Evolutionary conservation across 768 basidiomycete genomes (phyloP), one percentile per base, ranked within the genome.

Genomic region (Lyophyllum semitale): DNA sequence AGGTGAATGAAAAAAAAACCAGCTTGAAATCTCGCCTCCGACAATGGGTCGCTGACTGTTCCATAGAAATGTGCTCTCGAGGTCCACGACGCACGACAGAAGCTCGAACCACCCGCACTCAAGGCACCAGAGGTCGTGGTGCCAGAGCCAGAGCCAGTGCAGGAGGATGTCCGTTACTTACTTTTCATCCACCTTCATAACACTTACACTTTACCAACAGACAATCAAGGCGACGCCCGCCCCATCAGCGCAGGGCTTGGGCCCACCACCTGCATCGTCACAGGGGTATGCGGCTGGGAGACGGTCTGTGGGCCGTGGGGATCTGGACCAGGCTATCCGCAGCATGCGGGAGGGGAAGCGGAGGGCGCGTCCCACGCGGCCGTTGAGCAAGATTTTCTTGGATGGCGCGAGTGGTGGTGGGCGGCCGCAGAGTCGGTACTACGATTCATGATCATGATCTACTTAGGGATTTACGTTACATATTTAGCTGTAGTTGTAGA

Each of bases 271-370:
- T 20, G 60, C 69, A 8, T 68, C 57, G 13, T 79, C 80, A 1
- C 76, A 80, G 50, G 71, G 76, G 4, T 68, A 65, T 32, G 59
- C 72, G 25, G 74, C 78, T 44, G 80, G 77, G 38, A 73, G 71
- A 47, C 74, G 73, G 30, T 87, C 91, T 1, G 66, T 91, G 57
- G 85, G 87, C 7, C 82, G 87, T 33, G 94, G 94, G 9, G 88
- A 89, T 51, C 71, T 96, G 29, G 93, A 98, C 60, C 83, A 90
- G 63, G 90, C 89, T 1, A 88, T 98, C 37, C 85, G 89, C 17
- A 93, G 87, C 57, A 82, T 94, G 76, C 82, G 83, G 41, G 82
- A 81, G 45, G 93, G 85, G 32, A 83, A 78, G 66, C 76, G 82
- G 43, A 75, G 84, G 57, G 72, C 69, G 25, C 77, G 83, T 43